Evolutionary conservation across 352 stramenopile species (phyloP), one percentile per base, ranked within the genome.

Genomic region (Pythium aristosporum): DNA sequence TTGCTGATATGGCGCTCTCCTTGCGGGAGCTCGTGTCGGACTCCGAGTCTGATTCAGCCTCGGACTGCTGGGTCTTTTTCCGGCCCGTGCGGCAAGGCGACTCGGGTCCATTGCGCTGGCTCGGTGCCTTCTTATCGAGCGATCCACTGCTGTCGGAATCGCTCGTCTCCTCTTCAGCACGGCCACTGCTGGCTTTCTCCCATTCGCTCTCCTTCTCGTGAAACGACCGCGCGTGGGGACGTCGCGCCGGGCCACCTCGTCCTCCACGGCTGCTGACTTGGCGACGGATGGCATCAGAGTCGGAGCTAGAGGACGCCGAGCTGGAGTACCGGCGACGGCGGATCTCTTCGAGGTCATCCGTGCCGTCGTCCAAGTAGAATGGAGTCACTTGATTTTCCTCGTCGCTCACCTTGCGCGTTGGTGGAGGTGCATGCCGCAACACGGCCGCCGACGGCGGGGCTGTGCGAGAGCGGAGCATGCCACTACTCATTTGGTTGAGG

Each of bases 301-400:
- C 57, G 25, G 68, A 71, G 20, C 25, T 61, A 1, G 57, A 65
- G 18, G 67, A 71, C 15, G 18, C 50, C 53, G 51, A 55, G 63
- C 68, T 84, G 25, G 53, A 84, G 65, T 74, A 75, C 5, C 73
- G 70, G 13, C 73, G 70, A 0, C 62, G 73, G 0, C 70, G 63
- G 32, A 80, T 76, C 55, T 77, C 73, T 58, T 74, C 71, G 41
- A 76, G 59, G 42, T 84, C 74, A 12, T 74, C 71, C 0, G 76
- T 77, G 23, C 74, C 76, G 9, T 77, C 72, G 52, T 87, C 80
- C 23, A 87, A 30, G 3, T 73, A 60, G 57, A 89, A 91, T 7
- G 77, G 79, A 9, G 84, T 63, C 25, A 91, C 82, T 43, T 91
- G 79, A 65, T 86, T 88, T 50, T 82, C 55, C 25, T 37, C 18